phyloP scores from a whole-genome alignment of 352 stramenopile genomes.

The Phytophthora litchii region DNA sequence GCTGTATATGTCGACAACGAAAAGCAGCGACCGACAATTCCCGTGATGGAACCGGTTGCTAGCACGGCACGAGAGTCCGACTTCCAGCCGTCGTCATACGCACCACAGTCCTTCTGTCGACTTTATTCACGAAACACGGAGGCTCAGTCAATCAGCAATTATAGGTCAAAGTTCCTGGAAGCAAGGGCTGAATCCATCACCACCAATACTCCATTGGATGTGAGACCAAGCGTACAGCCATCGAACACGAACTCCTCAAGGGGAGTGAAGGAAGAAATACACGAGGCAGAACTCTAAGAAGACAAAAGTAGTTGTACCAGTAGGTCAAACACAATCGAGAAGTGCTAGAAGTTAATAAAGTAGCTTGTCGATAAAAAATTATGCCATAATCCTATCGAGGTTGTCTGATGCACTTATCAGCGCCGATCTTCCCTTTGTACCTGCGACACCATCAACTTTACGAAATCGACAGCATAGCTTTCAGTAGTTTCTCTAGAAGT shows the following conservation, averaged over 20 bases:
- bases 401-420: no score
- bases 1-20: constrained; percentile 31
- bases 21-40: constrained; percentile 14
- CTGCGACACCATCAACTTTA: no score
- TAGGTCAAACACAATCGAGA: neutral
- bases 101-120: constrained; percentile 29
- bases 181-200: constrained; percentile 18
- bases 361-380: neutral
- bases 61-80: constrained; percentile 24
- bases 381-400: no score
- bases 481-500: no score
- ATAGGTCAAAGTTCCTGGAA: constrained; percentile 27
- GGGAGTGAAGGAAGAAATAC: neutral
- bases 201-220: constrained; percentile 19
- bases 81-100: constrained; percentile 20
- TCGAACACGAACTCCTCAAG: constrained; percentile 6
- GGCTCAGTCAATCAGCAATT: constrained; percentile 28
- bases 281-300: constrained; percentile 25
- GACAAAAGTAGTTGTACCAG: neutral
- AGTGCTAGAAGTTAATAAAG: constrained; percentile 15
- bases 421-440: no score
- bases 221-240: constrained; percentile 11
- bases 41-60: constrained; percentile 17
- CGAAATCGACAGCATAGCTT: neutral
- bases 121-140: constrained; percentile 38